A percentile compares a stretch with the other conserved stretches of the same genome.
Conservation (phyloP, 805 yeast genomes). For the Yarrowia sp. region DNA sequence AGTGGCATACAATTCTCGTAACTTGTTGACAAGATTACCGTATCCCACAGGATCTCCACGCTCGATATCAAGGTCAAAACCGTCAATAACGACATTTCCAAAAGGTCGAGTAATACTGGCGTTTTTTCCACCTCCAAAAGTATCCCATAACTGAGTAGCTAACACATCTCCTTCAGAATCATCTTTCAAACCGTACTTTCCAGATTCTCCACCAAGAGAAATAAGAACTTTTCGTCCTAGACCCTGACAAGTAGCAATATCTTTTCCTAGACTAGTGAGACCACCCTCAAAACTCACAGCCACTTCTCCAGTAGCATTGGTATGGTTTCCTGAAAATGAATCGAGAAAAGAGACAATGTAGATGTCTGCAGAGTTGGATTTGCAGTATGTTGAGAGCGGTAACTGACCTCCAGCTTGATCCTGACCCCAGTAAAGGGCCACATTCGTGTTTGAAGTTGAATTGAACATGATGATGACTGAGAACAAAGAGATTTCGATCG, state of each 20-base stretch:
- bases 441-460: slow-evolving; percentile 48
- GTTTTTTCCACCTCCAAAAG: slow-evolving; percentile 53
- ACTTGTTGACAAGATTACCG: slow-evolving; percentile 54
- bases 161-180: slow-evolving; percentile 57
- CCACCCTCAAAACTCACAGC: background rate
- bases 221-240: slow-evolving; percentile 75
- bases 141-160: slow-evolving; percentile 54
- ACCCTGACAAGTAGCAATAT: slow-evolving; percentile 71
- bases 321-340: slow-evolving; percentile 44
- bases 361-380: slow-evolving; percentile 60
- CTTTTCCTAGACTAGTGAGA: slow-evolving; percentile 46
- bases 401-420: slow-evolving; percentile 57
- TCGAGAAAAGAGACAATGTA: slow-evolving; percentile 65
- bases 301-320: background rate
- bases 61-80: slow-evolving; percentile 77
- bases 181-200: slow-evolving; percentile 52
- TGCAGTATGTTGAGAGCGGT: slow-evolving; percentile 58
- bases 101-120: slow-evolving; percentile 50
- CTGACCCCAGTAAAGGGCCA: slow-evolving; percentile 87
- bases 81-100: slow-evolving; percentile 75
- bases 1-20: slow-evolving; percentile 44
- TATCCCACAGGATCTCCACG: slow-evolving; percentile 61
- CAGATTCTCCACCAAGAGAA: slow-evolving; percentile 74
- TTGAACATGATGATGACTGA: slow-evolving; percentile 28
- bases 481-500: background rate